Evolutionary conservation across 805 yeast species (phyloP).

Genomic region (Komagataella ulmi): DNA sequence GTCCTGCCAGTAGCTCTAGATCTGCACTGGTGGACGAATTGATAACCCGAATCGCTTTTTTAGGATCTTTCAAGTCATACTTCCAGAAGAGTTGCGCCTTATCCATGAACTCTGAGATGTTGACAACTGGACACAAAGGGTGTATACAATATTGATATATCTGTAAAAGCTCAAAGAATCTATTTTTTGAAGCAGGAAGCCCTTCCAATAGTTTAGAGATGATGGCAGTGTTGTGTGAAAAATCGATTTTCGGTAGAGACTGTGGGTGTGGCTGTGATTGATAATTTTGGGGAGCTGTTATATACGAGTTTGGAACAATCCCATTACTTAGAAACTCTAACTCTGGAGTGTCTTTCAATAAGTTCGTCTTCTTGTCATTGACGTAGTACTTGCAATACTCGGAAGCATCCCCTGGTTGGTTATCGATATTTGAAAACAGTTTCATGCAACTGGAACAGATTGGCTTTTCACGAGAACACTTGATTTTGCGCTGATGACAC

Average conservation of each 20-base stretch:
- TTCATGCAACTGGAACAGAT: conserved; percentile 41
- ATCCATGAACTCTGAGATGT: conserved; percentile 27
- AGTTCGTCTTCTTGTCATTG: conserved; percentile 37
- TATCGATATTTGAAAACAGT: conserved; percentile 8
- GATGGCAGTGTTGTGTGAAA: not conserved
- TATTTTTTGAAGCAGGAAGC: conserved; percentile 28
- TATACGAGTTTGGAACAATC: not conserved
- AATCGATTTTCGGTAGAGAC: not conserved
- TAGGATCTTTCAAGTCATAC: not conserved
- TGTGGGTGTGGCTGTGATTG: not conserved
- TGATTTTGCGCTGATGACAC: conserved; percentile 55
- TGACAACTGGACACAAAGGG: conserved; percentile 40
- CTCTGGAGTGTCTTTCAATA: conserved; percentile 11
- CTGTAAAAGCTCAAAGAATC: conserved; percentile 33
- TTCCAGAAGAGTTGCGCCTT: conserved; percentile 9
- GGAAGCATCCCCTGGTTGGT: conserved; percentile 5
- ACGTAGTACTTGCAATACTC: conserved; percentile 37
- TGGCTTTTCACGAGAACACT: conserved; percentile 50
- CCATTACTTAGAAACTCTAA: not conserved
- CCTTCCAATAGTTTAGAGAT: not conserved
- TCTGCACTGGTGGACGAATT: not conserved
- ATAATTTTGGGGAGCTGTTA: too few relatives aligned
- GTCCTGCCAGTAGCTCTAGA: not conserved
- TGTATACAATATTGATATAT: conserved; percentile 38
- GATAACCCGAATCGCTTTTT: not conserved